These are phyloP conservation scores for Botrytis fabae DNA, from an alignment of 2,329 filamentous ascomycete genomes.

Conservation along the genomic window DNA sequence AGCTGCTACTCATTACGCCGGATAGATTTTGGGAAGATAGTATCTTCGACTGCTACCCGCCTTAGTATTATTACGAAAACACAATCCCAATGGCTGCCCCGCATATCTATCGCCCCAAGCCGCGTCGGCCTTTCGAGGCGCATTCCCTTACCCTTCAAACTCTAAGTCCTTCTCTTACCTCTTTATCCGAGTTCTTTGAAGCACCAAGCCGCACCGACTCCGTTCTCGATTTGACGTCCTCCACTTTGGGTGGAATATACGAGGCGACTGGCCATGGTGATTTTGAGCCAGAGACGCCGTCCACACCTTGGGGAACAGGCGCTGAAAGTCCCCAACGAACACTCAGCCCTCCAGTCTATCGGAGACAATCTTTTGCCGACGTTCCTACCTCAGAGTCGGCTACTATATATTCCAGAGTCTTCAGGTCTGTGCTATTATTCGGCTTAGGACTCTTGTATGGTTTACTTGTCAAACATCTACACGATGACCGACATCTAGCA, in stretches of 20 bases:
- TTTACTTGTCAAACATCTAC: constrained; percentile 75
- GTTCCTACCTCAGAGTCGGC: constrained; percentile 38
- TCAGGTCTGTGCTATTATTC: constrained; percentile 69
- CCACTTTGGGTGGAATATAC: constrained; percentile 91
- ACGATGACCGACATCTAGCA: constrained; percentile 64
- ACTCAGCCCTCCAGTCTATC: constrained; percentile 17
- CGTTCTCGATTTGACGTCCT: constrained; percentile 81
- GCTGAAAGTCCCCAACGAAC: constrained; percentile 62
- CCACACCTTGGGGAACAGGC: constrained; percentile 78
- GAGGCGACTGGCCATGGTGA: constrained; percentile 62
- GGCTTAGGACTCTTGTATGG: constrained; percentile 81
- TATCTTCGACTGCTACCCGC: background rate
- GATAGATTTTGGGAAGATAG: background rate
- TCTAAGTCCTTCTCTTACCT: constrained; percentile 56
- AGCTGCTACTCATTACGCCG: background rate
- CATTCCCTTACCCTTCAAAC: constrained; percentile 44
- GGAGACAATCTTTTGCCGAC: constrained; percentile 29
- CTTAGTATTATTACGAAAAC: background rate
- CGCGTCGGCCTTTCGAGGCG: constrained; percentile 69
- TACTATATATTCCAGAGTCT: constrained; percentile 47
- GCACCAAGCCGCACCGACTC: constrained; percentile 71
- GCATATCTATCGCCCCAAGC: constrained; percentile 65
- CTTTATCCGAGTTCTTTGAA: constrained; percentile 58
- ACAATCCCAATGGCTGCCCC: constrained; percentile 21
- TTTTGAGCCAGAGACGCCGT: constrained; percentile 51